Evolutionary conservation across 805 yeast genomes (phyloP).

Genomic region (Isabelozyma gotoi): DNA sequence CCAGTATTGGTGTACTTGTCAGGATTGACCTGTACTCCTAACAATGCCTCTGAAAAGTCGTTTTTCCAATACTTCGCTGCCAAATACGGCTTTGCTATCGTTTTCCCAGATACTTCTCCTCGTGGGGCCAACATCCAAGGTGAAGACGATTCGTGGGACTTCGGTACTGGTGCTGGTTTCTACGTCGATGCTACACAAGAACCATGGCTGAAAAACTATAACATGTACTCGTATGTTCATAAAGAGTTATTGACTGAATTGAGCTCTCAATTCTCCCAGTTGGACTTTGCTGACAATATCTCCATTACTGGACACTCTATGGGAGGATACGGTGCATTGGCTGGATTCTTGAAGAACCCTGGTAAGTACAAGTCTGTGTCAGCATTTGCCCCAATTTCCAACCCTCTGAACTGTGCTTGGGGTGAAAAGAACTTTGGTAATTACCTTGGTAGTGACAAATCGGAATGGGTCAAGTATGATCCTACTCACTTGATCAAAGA

Average conservation of each 20-base stretch:
- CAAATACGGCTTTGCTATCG: constrained; percentile 79
- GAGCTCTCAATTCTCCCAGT: constrained; percentile 36
- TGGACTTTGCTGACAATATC: constrained; percentile 60
- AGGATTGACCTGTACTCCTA: constrained; percentile 91
- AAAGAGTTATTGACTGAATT: constrained; percentile 64
- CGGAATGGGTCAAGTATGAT: constrained; percentile 74
- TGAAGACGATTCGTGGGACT: constrained; percentile 83
- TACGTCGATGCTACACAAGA: constrained; percentile 79
- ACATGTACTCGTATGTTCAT: constrained; percentile 83
- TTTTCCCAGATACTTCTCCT: constrained; percentile 97
- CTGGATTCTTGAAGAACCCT: constrained; percentile 64
- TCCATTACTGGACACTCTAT: constrained; percentile 96
- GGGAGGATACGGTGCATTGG: constrained; percentile 96
- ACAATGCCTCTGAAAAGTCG: constrained; percentile 92
- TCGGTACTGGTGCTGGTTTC: constrained; percentile 95
- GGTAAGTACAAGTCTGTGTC: constrained; percentile 74
- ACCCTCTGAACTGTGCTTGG: constrained; percentile 82
- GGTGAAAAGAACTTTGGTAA: constrained; percentile 81
- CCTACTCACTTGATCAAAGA: constrained; percentile 72
- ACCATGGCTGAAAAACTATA: constrained; percentile 72
- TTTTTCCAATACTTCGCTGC: constrained; percentile 79
- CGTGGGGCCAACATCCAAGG: constrained; percentile 77
- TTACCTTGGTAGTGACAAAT: constrained; percentile 65
- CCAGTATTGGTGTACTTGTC: constrained; percentile 82
- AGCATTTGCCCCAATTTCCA: constrained; percentile 88